phyloP scores from a whole-genome alignment of 2,329 filamentous ascomycete genomes.

The Beauveria caledonica region DNA sequence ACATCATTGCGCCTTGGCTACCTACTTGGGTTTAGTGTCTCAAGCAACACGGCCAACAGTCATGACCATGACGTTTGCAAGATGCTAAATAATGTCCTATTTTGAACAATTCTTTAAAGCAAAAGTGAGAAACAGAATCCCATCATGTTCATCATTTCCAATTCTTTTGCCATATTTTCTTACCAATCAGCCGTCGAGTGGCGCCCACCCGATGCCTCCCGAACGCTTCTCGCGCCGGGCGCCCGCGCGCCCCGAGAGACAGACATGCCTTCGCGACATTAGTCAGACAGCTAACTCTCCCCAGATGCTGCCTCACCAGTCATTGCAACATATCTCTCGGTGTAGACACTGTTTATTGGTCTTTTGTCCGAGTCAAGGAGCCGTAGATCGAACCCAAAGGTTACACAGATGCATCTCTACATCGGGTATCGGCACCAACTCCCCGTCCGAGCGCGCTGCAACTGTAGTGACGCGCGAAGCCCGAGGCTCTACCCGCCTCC shows the following conservation, averaged over 20 bases:
- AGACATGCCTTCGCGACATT: not conserved
- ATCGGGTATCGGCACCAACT: not conserved
- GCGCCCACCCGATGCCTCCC: not conserved
- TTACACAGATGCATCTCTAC: not conserved
- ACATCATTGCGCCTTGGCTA: conserved; percentile 10
- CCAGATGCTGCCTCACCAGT: not conserved
- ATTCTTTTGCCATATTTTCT: too few species aligned
- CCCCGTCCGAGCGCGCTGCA: not conserved
- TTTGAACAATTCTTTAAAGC: not conserved
- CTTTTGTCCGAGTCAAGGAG: not conserved
- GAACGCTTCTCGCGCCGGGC: not conserved
- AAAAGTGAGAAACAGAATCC: not conserved
- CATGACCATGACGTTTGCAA: not conserved
- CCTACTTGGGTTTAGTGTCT: conserved; percentile 4
- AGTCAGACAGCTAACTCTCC: not conserved
- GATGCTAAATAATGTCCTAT: not conserved
- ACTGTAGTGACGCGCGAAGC: not conserved
- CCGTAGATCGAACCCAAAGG: not conserved
- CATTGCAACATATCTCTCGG: not conserved
- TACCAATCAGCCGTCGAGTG: not conserved
- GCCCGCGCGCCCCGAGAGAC: not conserved
- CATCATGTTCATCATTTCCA: not conserved
- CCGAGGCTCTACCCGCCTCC: not conserved
- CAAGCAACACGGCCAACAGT: not conserved
- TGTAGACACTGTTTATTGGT: not conserved